Evolutionary conservation across 2,329 filamentous ascomycete species (phyloP), one percentile per base, ranked within the genome.

Genomic region (Colletotrichum kahawae): DNA sequence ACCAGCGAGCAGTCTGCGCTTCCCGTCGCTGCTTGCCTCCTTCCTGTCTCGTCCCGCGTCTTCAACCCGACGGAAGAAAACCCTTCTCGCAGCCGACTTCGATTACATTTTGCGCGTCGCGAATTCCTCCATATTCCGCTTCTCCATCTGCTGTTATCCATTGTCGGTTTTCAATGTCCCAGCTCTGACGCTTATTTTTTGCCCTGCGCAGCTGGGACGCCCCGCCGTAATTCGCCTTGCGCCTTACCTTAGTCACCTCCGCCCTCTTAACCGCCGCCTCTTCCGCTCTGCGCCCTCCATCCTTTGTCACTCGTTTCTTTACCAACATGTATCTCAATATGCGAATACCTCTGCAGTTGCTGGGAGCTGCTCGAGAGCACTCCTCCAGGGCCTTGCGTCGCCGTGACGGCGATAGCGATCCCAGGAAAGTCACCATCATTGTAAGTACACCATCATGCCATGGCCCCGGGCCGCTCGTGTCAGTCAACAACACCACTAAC

Each of bases 151-250:
- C 29, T 34, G 54, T 24, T 54, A 36, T 36, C 54, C 21, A n/a
- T 38, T 18, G 54, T 36, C 72, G 43, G 62, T 57, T 27, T 27
- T 66, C 67, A 70, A 72, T 71, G 72, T 68, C 64, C 75, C 59
- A 62, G 72, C 64, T 63, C 29, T 75, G 67, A 75, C 65, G 65
- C 65, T 65, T 67, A 38, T 67, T 62, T 54, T 69, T 56, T 69
- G 72, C 72, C 60, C 13, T 72, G 67, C 75, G 67, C 57, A 68
- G 67, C 67, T 71, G 71, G 73, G 73, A 70, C 65, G 74, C 74
- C 70, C 67, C 68, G 71, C 66, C 71, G 57, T 67, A 43, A 51
- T 48, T 59, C 71, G 62, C 63, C 68, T 67, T 43, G 60, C 73
- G 48, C 36, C 54, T 70, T 33, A 31, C n/a, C 60, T 70, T 33